These are phyloP conservation scores for Ceratocystis huliohia DNA, from an alignment of 2,329 filamentous ascomycete genomes.

Conservation along the genomic window DNA sequence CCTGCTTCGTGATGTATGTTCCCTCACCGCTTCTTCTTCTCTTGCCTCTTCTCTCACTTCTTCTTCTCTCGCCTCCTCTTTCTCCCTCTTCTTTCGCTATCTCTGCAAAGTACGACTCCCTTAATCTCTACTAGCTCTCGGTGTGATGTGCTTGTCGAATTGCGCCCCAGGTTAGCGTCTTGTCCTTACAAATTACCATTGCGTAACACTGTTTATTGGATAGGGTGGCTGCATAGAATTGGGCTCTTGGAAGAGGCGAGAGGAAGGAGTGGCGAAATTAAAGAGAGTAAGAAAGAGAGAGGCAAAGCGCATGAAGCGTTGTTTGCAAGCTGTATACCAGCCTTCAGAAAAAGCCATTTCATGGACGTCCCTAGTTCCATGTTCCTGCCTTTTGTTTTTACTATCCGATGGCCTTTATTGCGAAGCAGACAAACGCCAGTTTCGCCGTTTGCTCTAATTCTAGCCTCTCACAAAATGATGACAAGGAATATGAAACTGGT, in stretches of 20 bases:
- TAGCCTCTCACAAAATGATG: not conserved
- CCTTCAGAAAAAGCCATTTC: not conserved
- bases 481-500: not conserved
- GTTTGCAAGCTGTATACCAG: too few species aligned
- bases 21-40: conserved; percentile 7
- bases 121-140: not conserved
- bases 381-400: not conserved
- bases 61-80: not conserved
- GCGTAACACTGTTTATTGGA: not conserved
- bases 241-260: not conserved
- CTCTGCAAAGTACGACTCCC: not conserved
- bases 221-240: not conserved
- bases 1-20: conserved; percentile 3
- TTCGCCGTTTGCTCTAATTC: not conserved
- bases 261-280: not conserved
- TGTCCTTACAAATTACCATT: not conserved
- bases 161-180: not conserved
- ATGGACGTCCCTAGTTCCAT: not conserved
- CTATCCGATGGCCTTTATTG: not conserved
- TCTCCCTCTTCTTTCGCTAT: not conserved
- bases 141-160: not conserved
- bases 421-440: not conserved
- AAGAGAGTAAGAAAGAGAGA: not conserved
- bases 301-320: not conserved
- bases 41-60: not conserved